Conservation (phyloP, 2,329 filamentous ascomycete species). For the Metarhizium brunneum region DNA sequence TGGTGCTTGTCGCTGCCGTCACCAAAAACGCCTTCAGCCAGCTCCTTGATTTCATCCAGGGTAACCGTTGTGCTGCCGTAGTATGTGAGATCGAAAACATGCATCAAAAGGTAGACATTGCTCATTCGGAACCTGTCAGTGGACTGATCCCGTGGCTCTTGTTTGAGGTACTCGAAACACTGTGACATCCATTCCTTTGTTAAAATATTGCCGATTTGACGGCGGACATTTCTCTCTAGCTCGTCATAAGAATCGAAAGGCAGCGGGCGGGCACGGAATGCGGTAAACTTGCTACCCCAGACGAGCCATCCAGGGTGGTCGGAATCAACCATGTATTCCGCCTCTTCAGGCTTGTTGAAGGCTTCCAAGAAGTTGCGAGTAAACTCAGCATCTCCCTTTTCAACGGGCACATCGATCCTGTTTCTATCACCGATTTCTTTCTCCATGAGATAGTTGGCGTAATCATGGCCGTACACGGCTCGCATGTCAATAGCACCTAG, state of each 20-base stretch:
- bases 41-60: slow-evolving; percentile 79
- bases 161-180: slow-evolving; percentile 90
- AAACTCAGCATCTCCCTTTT: slow-evolving; percentile 66
- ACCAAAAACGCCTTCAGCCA: slow-evolving; percentile 69
- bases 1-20: slow-evolving; percentile 97
- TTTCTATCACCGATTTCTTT: slow-evolving; percentile 64
- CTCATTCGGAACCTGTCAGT: slow-evolving; percentile 85
- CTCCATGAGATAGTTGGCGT: slow-evolving; percentile 76
- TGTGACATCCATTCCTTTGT: slow-evolving; percentile 78
- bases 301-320: slow-evolving; percentile 95
- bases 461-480: slow-evolving; percentile 76
- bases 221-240: slow-evolving; percentile 62
- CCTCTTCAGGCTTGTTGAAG: slow-evolving; percentile 58
- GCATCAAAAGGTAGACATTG: slow-evolving; percentile 77
- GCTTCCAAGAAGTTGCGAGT: slow-evolving; percentile 68
- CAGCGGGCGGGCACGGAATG: slow-evolving; percentile 61
- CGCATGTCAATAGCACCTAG: slow-evolving; percentile 85
- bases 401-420: slow-evolving; percentile 64
- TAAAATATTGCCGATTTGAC: slow-evolving; percentile 71
- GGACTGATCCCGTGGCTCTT: slow-evolving; percentile 76
- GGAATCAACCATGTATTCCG: slow-evolving; percentile 82
- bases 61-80: slow-evolving; percentile 67
- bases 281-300: slow-evolving; percentile 83
- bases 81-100: slow-evolving; percentile 84
- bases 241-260: slow-evolving; percentile 69